Percentiles rank a stretch among this genome's conserved stretches.
phyloP scores from a whole-genome alignment of 2,329 filamentous ascomycete genomes.

The Pseudopithomyces maydicus region DNA sequence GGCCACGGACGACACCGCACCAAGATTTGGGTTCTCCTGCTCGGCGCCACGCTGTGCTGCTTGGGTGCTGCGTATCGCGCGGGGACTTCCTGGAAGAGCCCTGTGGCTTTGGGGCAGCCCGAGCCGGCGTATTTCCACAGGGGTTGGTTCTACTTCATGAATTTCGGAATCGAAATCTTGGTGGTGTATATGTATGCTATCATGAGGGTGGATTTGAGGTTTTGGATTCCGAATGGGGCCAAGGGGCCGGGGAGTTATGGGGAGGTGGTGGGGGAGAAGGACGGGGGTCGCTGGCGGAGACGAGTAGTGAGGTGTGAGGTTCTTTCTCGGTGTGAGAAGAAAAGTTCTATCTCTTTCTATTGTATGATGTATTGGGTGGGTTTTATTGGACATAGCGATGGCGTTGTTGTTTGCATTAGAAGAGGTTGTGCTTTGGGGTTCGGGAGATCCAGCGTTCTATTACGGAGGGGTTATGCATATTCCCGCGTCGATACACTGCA shows the following conservation, averaged over 20 bases:
- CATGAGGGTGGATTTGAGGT: conserved; percentile 73
- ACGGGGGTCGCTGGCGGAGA: not conserved
- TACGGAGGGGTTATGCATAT: too few species aligned
- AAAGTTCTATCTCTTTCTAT: not conserved
- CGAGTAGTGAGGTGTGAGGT: not conserved
- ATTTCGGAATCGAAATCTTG: conserved; percentile 74
- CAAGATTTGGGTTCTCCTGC: conserved; percentile 69
- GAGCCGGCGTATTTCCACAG: conserved; percentile 75
- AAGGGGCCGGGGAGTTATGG: conserved; percentile 48
- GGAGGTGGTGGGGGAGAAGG: not conserved
- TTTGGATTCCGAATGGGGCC: conserved; percentile 74
- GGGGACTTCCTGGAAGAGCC: conserved; percentile 60
- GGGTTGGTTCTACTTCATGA: conserved; percentile 79
- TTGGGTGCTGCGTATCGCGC: conserved; percentile 73
- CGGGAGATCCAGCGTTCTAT: too few species aligned
- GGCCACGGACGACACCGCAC: conserved; percentile 69
- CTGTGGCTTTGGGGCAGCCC: conserved; percentile 50
- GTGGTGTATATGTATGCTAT: conserved; percentile 71
- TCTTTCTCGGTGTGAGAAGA: too few species aligned
- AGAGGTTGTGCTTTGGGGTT: too few species aligned
- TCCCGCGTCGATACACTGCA: too few species aligned
- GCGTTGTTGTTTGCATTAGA: not conserved
- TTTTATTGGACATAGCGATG: not conserved
- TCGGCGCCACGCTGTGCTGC: conserved; percentile 64
- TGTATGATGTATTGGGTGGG: not conserved